Evolutionary conservation across 805 yeast genomes (phyloP).

Genomic region (Starmera quercuum): DNA sequence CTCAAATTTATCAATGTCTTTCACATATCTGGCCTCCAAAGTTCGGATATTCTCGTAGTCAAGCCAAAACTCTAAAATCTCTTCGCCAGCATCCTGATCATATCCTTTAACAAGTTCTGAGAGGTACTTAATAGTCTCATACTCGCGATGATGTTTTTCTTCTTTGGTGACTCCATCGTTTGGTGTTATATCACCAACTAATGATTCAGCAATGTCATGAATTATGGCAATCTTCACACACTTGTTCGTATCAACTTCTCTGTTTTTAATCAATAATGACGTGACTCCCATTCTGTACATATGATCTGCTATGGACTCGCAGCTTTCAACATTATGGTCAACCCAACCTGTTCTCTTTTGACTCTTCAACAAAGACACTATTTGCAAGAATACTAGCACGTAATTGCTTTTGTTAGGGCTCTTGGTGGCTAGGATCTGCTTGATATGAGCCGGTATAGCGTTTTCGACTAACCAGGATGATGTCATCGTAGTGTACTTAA

Average conservation of each 20-base stretch:
- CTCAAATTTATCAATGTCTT: conserved; percentile 90
- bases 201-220: conserved; percentile 90
- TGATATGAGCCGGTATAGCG: conserved; percentile 42
- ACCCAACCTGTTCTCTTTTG: conserved; percentile 94
- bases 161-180: conserved; percentile 60
- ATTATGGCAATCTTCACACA: conserved; percentile 83
- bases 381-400: conserved; percentile 52
- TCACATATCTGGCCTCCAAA: conserved; percentile 81
- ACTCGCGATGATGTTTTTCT: conserved; percentile 83
- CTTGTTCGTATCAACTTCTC: conserved; percentile 48
- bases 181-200: conserved; percentile 95
- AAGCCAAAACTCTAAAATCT: conserved; percentile 67
- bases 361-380: conserved; percentile 63
- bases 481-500: too few relatives aligned
- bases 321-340: conserved; percentile 40
- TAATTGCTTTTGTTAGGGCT: conserved; percentile 29
- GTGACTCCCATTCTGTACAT: conserved; percentile 92
- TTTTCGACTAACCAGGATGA: conserved; percentile 44
- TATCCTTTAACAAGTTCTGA: conserved; percentile 55
- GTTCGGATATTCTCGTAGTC: conserved; percentile 84
- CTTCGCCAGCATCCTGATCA: conserved; percentile 52
- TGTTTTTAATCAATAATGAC: conserved; percentile 54
- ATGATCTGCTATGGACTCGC: conserved; percentile 81
- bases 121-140: conserved; percentile 60
- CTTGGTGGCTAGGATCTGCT: conserved; percentile 25